Percentiles rank a stretch among this genome's conserved stretches.
These are phyloP conservation scores for Cryphonectria radicalis DNA, from an alignment of 2,329 filamentous ascomycete species.

Conservation along the genomic window DNA sequence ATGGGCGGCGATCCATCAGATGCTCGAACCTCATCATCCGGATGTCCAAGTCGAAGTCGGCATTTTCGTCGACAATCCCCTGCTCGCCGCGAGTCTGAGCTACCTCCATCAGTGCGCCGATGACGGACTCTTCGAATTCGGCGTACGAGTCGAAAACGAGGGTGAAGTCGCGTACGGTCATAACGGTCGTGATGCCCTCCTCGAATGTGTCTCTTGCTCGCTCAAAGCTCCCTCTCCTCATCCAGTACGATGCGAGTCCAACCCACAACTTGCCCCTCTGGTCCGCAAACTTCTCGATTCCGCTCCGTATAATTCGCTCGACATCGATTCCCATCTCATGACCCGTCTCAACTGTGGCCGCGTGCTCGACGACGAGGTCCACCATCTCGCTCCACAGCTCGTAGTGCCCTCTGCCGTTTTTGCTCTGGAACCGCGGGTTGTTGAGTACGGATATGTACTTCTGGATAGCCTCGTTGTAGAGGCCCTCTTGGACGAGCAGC, in stretches of 20 bases:
- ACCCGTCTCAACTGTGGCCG: conserved; percentile 80
- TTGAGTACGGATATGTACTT: conserved; percentile 92
- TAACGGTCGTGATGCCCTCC: conserved; percentile 94
- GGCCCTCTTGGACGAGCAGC: conserved; percentile 76
- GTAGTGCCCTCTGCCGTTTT: conserved; percentile 91
- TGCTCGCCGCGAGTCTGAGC: conserved; percentile 81
- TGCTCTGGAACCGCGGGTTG: conserved; percentile 87
- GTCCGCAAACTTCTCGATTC: conserved; percentile 87
- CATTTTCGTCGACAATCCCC: conserved; percentile 75
- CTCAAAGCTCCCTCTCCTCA: conserved; percentile 89
- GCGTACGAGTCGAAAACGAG: conserved; percentile 95
- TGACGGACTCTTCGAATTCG: conserved; percentile 96
- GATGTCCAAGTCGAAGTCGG: conserved; percentile 93
- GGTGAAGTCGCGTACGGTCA: conserved; percentile 98
- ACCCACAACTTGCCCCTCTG: conserved; percentile 95
- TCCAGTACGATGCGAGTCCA: conserved; percentile 95
- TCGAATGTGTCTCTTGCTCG: conserved; percentile 91
- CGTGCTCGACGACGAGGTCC: conserved; percentile 88
- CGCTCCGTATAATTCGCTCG: conserved; percentile 89
- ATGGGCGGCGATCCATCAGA: conserved; percentile 94
- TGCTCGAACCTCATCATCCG: conserved; percentile 98
- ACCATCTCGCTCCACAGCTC: conserved; percentile 99
- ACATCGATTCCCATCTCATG: conserved; percentile 85
- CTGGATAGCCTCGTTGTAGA: conserved; percentile 89
- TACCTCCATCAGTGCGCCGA: conserved; percentile 87